Conservation (phyloP, 176 grass and related monocot genomes). For the Triticum dicoccoides region DNA sequence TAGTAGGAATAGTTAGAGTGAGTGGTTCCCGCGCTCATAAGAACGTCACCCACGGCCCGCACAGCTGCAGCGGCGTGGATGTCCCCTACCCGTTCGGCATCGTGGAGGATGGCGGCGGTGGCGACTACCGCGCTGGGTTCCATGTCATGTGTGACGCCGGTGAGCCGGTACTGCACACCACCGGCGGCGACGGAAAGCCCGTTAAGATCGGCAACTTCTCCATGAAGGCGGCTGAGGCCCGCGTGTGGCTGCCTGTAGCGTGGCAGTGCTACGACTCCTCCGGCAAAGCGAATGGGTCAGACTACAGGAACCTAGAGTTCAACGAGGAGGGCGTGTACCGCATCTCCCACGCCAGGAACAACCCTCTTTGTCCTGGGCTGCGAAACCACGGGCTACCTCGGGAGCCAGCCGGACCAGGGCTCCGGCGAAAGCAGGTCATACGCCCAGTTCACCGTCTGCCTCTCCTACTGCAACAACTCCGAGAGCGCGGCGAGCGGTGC, state of each 20-base stretch:
- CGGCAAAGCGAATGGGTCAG: background rate
- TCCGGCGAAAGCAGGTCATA: background rate
- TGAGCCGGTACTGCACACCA: background rate
- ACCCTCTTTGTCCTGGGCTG: background rate
- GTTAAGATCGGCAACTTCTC: background rate
- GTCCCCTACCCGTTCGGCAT: slow-evolving; percentile 54
- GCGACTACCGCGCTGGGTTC: slow-evolving; percentile 31
- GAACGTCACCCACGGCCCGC: slow-evolving; percentile 2
- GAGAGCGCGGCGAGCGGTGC: background rate
- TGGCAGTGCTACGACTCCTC: slow-evolving; percentile 11
- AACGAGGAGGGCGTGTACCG: background rate
- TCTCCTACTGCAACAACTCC: slow-evolving; percentile 16
- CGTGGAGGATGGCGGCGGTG: background rate
- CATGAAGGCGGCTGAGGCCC: background rate
- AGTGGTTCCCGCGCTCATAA: background rate
- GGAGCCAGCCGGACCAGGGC: background rate
- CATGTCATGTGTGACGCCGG: slow-evolving; percentile 14
- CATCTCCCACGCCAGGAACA: slow-evolving; percentile 12
- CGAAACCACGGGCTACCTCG: background rate
- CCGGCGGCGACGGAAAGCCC: background rate
- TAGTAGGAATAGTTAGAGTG: background rate
- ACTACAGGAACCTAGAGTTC: too few species aligned
- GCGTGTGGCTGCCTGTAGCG: slow-evolving; percentile 12
- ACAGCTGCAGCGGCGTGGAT: slow-evolving; percentile 34
- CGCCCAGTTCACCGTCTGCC: background rate